Evolutionary conservation across 805 yeast species (phyloP).

Genomic region (Teunomyces pallodes): DNA sequence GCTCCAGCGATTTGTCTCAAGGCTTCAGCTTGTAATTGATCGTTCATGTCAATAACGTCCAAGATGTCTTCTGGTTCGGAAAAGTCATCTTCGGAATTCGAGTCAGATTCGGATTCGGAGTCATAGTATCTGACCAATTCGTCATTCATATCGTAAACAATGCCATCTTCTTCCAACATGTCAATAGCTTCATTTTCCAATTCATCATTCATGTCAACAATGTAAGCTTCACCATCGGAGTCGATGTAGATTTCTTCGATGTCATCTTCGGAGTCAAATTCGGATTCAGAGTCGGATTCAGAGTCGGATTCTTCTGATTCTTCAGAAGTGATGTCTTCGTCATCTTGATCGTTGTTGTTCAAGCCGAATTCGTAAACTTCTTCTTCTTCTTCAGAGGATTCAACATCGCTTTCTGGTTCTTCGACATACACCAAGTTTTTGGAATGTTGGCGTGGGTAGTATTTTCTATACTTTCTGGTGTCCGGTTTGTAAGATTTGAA

Average conservation of each 20-base stretch:
- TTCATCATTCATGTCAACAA: constrained; percentile 33
- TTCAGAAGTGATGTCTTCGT: constrained; percentile 11
- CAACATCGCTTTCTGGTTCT: constrained; percentile 41
- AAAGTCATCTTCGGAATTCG: constrained; percentile 13
- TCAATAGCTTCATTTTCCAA: constrained; percentile 29
- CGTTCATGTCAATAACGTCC: constrained; percentile 38
- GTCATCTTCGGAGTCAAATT: constrained; percentile 18
- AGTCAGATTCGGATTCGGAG: constrained; percentile 11
- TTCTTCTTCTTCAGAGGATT: constrained; percentile 19
- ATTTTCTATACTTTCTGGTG: constrained; percentile 24
- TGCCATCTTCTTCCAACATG: constrained; percentile 20
- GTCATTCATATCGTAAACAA: constrained; percentile 3
- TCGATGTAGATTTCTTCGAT: constrained; percentile 10
- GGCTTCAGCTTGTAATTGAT: constrained; percentile 37
- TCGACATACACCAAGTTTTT: constrained; percentile 38
- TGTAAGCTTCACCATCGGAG: constrained; percentile 14
- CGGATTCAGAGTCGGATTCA: constrained; percentile 12
- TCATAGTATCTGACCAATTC: constrained; percentile 3
- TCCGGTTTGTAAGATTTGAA: constrained; percentile 1
- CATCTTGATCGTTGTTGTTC: constrained; percentile 15
- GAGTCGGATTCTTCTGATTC: constrained; percentile 14
- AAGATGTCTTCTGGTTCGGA: constrained; percentile 28
- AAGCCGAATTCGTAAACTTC: constrained; percentile 33
- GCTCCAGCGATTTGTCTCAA: constrained; percentile 28
- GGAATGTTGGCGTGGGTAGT: constrained; percentile 21